A percentile compares a stretch with the other conserved stretches of the same genome.
Evolutionary conservation across 208 protist species (phyloP).

Genomic region (Leishmania aethiopica): DNA sequence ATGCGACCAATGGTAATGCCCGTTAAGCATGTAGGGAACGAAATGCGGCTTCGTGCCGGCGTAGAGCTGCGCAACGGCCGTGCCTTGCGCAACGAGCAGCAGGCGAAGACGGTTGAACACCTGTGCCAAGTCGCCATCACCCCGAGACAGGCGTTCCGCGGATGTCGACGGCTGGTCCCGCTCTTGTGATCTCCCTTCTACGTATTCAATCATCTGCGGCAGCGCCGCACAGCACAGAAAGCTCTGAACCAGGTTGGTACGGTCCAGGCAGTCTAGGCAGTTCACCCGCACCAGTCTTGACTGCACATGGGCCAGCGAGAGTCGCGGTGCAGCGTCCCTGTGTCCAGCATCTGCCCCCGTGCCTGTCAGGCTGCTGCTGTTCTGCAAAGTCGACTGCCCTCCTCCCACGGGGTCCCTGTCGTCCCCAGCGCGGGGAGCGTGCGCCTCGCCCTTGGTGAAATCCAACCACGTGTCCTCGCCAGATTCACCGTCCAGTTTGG

Average conservation of each 20-base stretch:
- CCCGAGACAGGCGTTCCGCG: neutral
- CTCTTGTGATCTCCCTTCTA: slow-evolving; percentile 9
- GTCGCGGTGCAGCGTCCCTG: slow-evolving; percentile 3
- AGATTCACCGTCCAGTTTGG: slow-evolving; percentile 12
- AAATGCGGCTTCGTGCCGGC: slow-evolving; percentile 74
- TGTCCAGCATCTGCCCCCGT: neutral
- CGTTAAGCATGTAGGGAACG: slow-evolving; percentile 50
- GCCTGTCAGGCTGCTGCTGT: neutral
- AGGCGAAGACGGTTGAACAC: slow-evolving; percentile 18
- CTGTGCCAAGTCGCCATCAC: neutral
- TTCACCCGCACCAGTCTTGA: slow-evolving; percentile 56
- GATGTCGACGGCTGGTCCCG: neutral
- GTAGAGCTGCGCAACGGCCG: slow-evolving; percentile 76
- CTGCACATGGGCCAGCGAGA: slow-evolving; percentile 20
- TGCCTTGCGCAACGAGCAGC: slow-evolving; percentile 64
- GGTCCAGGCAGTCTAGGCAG: slow-evolving; percentile 86
- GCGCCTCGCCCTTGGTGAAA: slow-evolving; percentile 27
- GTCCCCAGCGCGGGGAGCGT: neutral
- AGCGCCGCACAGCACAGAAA: slow-evolving; percentile 49
- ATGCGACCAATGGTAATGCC: slow-evolving; percentile 16
- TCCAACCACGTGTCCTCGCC: slow-evolving; percentile 22
- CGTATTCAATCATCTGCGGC: slow-evolving; percentile 56
- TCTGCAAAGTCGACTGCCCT: neutral
- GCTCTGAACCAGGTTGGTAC: slow-evolving; percentile 78
- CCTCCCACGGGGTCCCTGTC: neutral